These are phyloP conservation scores for Microdochium bolleyi DNA, from an alignment of 2,329 filamentous ascomycete genomes.

Conservation along the genomic window DNA sequence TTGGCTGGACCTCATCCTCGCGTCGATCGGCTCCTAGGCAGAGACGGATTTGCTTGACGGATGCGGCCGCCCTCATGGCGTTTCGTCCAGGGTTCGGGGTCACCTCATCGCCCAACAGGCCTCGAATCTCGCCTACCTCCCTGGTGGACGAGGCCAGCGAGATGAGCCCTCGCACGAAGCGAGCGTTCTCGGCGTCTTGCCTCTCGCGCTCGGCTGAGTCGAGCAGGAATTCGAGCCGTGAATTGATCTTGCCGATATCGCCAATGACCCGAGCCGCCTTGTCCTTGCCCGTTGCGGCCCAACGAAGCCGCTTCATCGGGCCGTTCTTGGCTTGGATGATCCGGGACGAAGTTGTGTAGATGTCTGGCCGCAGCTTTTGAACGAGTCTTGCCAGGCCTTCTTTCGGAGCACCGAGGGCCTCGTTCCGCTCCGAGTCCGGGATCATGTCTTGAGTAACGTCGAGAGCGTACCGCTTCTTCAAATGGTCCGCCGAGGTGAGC, in stretches of 20 bases:
- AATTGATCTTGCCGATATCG: constrained; percentile 5
- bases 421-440: constrained; percentile 1
- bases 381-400: constrained; percentile 8
- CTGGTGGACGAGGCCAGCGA: constrained; percentile 8
- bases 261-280: constrained; percentile 7
- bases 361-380: constrained; percentile 5
- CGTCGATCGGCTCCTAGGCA: constrained; percentile 10
- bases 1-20: constrained; percentile 8
- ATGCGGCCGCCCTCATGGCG: constrained; percentile 11
- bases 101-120: constrained; percentile 4
- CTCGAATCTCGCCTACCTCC: constrained; percentile 9
- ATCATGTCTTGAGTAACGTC: constrained; percentile 8
- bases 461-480: constrained; percentile 8
- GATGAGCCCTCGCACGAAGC: constrained; percentile 9
- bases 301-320: constrained; percentile 7
- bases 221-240: constrained; percentile 9
- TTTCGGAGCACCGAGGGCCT: constrained; percentile 1
- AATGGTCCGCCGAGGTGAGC: constrained; percentile 7
- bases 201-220: constrained; percentile 7
- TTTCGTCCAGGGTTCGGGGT: not conserved
- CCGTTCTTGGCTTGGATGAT: constrained; percentile 10
- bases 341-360: constrained; percentile 7
- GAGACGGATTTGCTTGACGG: constrained; percentile 11
- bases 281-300: constrained; percentile 7
- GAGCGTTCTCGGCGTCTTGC: constrained; percentile 5